Conservation (phyloP, 1,284 basidiomycete species). For the Cutaneotrichosporon dermatis region DNA sequence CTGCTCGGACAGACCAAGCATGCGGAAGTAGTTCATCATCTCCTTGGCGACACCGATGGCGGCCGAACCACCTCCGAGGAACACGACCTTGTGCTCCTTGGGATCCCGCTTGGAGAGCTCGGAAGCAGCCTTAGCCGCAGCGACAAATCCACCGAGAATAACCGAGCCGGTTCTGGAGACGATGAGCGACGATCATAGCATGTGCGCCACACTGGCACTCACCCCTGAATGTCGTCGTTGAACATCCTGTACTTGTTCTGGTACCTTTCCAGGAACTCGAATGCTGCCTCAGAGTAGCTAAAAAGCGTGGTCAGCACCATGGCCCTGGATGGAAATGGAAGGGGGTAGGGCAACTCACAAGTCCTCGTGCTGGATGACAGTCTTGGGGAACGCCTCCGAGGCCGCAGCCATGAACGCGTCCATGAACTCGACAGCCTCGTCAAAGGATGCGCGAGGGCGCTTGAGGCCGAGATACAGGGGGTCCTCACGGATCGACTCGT, state of each 20-base stretch:
- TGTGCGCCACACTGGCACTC: constrained; percentile 17
- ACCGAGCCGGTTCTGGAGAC: constrained; percentile 74
- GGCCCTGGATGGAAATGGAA: background rate
- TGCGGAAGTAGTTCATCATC: constrained; percentile 80
- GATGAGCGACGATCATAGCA: background rate
- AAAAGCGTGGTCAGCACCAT: background rate
- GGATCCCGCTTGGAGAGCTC: constrained; percentile 66
- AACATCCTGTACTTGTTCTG: constrained; percentile 72
- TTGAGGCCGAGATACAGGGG: constrained; percentile 85
- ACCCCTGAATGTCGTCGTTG: constrained; percentile 79
- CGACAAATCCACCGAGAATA: constrained; percentile 83
- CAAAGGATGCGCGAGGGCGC: constrained; percentile 62
- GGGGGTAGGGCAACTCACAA: constrained; percentile 49
- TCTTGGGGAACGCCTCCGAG: constrained; percentile 65
- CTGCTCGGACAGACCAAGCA: constrained; percentile 65
- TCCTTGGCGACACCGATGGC: constrained; percentile 71
- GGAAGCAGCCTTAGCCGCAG: constrained; percentile 74
- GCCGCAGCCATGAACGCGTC: constrained; percentile 89
- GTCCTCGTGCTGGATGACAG: constrained; percentile 88
- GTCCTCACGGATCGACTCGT: constrained; percentile 72
- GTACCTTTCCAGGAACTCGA: constrained; percentile 72
- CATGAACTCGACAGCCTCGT: constrained; percentile 68
- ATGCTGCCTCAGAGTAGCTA: constrained; percentile 74
- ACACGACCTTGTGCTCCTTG: constrained; percentile 77
- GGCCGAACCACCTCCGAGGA: constrained; percentile 57